Conservation (phyloP, 805 yeast species). For the Brettanomyces bruxellensis region DNA sequence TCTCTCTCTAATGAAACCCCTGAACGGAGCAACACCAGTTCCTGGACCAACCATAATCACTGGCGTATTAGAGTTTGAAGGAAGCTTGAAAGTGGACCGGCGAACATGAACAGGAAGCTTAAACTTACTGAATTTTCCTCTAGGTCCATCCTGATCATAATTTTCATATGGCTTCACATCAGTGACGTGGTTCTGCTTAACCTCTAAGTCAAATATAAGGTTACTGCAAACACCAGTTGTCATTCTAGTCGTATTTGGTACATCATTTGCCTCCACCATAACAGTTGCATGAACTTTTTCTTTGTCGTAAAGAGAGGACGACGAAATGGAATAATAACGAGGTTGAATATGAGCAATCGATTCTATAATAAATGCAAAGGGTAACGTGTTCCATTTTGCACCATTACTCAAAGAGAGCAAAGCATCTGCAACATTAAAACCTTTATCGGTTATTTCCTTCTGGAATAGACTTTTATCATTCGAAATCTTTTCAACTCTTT, state of each 20-base stretch:
- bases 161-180: conserved; percentile 36
- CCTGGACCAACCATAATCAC: conserved; percentile 95
- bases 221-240: conserved; percentile 88
- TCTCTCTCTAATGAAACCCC: conserved; percentile 90
- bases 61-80: conserved; percentile 75
- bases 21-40: conserved; percentile 97
- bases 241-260: conserved; percentile 25
- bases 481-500: conserved; percentile 43
- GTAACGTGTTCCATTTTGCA: conserved; percentile 62
- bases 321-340: conserved; percentile 92
- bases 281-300: conserved; percentile 77
- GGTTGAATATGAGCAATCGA: conserved; percentile 77
- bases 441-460: conserved; percentile 46
- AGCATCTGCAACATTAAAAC: conserved; percentile 69
- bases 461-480: conserved; percentile 65
- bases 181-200: conserved; percentile 41
- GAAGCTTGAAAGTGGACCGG: conserved; percentile 90
- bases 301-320: conserved; percentile 74
- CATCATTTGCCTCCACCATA: conserved; percentile 65
- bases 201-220: conserved; percentile 64
- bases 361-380: conserved; percentile 80
- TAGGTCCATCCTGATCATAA: conserved; percentile 82
- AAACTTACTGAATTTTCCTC: conserved; percentile 39
- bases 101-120: conserved; percentile 88
- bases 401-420: conserved; percentile 55